Percentiles rank a stretch among this genome's conserved stretches.
Evolutionary conservation across 495 filamentous ascomycete genomes (phyloP).

Genomic region (Neurospora sp.): DNA sequence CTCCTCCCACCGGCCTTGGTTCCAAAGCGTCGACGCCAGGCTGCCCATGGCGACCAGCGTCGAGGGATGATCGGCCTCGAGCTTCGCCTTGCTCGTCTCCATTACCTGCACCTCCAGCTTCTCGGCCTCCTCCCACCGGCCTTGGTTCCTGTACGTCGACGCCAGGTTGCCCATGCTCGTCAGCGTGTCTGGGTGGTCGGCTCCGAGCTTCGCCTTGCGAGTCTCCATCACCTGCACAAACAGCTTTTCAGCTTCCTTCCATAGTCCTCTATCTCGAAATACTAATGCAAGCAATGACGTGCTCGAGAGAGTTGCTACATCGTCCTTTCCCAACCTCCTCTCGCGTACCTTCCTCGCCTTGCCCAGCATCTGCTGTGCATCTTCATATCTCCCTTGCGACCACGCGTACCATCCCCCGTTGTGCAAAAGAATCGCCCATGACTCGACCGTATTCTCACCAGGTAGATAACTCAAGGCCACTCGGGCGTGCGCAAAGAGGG

Average conservation of each 20-base stretch:
- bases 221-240: too few species aligned
- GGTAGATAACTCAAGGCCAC: constrained; percentile 5
- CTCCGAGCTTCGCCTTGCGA: too few species aligned
- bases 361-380: constrained; percentile 7
- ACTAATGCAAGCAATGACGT: constrained; percentile 2
- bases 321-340: constrained; percentile 4
- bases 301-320: constrained; percentile 1
- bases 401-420: constrained; percentile 16
- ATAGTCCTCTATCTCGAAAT: background rate
- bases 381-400: constrained; percentile 12
- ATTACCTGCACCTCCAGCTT: too few species aligned
- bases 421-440: constrained; percentile 4
- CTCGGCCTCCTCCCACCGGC: too few species aligned
- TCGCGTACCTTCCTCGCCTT: constrained; percentile 3
- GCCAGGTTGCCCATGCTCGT: too few species aligned
- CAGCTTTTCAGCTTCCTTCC: too few species aligned
- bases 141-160: too few species aligned
- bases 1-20: too few species aligned
- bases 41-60: background rate
- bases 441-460: background rate
- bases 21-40: too few species aligned
- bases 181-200: too few species aligned
- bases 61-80: too few species aligned
- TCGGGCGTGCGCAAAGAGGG: background rate
- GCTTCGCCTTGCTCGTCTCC: too few species aligned